Evolutionary conservation across 495 filamentous ascomycete genomes (phyloP).

Genomic region (Podospora pseudoanserina): DNA sequence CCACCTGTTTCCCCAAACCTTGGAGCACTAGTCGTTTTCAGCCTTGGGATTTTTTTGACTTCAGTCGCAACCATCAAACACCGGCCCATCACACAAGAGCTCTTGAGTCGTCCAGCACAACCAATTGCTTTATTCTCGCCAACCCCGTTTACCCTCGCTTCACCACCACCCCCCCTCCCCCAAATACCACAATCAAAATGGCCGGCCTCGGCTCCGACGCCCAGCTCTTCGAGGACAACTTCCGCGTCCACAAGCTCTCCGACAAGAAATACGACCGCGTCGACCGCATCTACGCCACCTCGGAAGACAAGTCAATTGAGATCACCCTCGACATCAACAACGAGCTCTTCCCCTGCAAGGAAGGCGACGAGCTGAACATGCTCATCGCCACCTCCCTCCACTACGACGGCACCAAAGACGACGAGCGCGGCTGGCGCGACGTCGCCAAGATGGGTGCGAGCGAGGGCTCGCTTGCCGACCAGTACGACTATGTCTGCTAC

Average conservation of each 20-base stretch:
- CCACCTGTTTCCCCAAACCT: slow-evolving; percentile 17
- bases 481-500: slow-evolving; percentile 95
- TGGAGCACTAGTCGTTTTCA: slow-evolving; percentile 1
- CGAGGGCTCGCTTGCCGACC: slow-evolving; percentile 79
- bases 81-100: not conserved
- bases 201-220: slow-evolving; percentile 63
- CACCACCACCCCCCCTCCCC: not conserved
- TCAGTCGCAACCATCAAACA: not conserved
- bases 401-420: slow-evolving; percentile 74
- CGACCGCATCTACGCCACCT: slow-evolving; percentile 69
- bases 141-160: not conserved
- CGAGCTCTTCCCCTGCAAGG: slow-evolving; percentile 75
- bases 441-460: slow-evolving; percentile 49
- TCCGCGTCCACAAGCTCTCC: slow-evolving; percentile 75
- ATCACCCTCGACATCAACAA: slow-evolving; percentile 92
- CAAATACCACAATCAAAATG: slow-evolving; percentile 39
- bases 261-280: slow-evolving; percentile 92
- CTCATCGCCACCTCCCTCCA: slow-evolving; percentile 79
- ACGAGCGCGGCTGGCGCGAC: slow-evolving; percentile 74
- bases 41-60: slow-evolving; percentile 20
- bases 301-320: slow-evolving; percentile 59
- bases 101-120: no score
- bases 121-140: not conserved
- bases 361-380: slow-evolving; percentile 71
- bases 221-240: slow-evolving; percentile 87